Percentiles rank a stretch among this genome's conserved stretches.
These are phyloP conservation scores for Tetrahymena malaccensis DNA, from an alignment of 73 alveolate species.

Conservation along the genomic window DNA sequence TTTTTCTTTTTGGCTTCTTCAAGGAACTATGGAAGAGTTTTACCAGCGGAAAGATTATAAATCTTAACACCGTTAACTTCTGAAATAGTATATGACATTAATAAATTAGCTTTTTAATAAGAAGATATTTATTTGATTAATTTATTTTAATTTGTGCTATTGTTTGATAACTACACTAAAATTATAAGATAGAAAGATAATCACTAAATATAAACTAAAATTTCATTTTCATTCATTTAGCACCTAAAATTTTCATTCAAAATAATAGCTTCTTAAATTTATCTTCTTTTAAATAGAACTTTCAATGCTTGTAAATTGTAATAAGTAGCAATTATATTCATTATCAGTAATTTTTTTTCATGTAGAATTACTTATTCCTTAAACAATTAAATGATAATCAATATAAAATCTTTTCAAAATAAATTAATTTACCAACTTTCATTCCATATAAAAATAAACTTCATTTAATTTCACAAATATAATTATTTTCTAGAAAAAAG, in stretches of 20 bases:
- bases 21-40: slow-evolving; percentile 58
- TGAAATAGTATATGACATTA: background rate
- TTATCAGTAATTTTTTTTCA: background rate
- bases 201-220: background rate
- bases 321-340: background rate
- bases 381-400: too few species aligned
- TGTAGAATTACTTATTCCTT: background rate
- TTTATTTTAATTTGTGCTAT: background rate
- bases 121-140: background rate
- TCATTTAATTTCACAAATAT: too few species aligned
- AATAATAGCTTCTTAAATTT: background rate
- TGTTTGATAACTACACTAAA: background rate
- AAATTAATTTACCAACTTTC: too few species aligned
- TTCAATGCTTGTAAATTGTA: background rate
- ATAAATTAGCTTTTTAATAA: background rate
- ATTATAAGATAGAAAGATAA: background rate
- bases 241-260: background rate
- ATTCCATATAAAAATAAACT: too few species aligned
- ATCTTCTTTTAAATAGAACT: background rate
- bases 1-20: slow-evolving; percentile 60
- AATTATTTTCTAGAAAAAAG: too few species aligned
- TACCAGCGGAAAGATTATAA: slow-evolving; percentile 60
- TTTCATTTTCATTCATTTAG: background rate
- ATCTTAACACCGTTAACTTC: slow-evolving; percentile 34
- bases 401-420: too few species aligned